Percentiles rank a stretch among this genome's conserved stretches.
phyloP scores from a whole-genome alignment of 2,329 filamentous ascomycete genomes.

The Ciborinia camelliae region DNA sequence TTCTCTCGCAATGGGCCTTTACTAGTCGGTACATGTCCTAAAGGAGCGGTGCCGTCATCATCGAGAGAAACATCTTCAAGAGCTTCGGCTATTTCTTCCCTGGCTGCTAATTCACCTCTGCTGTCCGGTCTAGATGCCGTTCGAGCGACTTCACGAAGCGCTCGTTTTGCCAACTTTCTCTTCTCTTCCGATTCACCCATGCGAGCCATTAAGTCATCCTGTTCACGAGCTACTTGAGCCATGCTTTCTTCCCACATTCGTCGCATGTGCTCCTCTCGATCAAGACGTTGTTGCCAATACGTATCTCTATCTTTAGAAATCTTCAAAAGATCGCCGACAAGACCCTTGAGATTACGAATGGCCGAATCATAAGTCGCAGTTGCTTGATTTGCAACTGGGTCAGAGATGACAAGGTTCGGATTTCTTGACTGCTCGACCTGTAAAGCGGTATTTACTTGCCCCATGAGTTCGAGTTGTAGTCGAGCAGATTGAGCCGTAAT shows the following conservation, averaged over 20 bases:
- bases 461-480: conserved; percentile 85
- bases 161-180: conserved; percentile 82
- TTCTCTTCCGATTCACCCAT: conserved; percentile 90
- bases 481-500: conserved; percentile 96
- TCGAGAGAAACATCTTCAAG: conserved; percentile 40
- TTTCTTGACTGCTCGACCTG: conserved; percentile 67
- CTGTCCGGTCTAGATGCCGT: conserved; percentile 47
- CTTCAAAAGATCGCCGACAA: conserved; percentile 82
- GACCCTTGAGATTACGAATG: conserved; percentile 78
- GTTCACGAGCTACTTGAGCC: conserved; percentile 92
- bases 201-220: conserved; percentile 83
- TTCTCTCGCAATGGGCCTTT: conserved; percentile 54
- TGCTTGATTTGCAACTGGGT: conserved; percentile 73
- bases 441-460: conserved; percentile 79
- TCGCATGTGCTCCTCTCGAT: conserved; percentile 85
- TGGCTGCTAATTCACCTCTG: conserved; percentile 25
- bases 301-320: conserved; percentile 93
- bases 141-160: conserved; percentile 80
- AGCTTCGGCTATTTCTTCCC: conserved; percentile 37
- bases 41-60: conserved; percentile 35
- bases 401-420: conserved; percentile 69
- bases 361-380: conserved; percentile 84
- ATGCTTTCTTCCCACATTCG: conserved; percentile 99
- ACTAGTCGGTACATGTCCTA: conserved; percentile 42
- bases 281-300: conserved; percentile 94